Conservation (phyloP, 164 flowering plant genomes). For the Chimonanthus salicifolius region DNA sequence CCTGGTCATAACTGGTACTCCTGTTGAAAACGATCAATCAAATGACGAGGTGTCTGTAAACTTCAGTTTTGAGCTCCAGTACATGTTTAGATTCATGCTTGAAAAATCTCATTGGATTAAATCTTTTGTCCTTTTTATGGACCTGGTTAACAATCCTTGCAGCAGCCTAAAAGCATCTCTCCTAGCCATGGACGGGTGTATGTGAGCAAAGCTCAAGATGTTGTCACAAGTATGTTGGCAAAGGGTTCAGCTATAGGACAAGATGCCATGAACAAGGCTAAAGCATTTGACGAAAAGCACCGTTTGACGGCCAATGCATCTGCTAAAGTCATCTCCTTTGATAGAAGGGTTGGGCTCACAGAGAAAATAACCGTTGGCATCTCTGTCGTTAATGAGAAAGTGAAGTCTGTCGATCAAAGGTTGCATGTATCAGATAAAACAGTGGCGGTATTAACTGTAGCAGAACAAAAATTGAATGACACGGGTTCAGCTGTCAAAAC, state of each 20-base stretch:
- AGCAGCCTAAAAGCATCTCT: constrained; percentile 35
- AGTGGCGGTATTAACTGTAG: constrained; percentile 83
- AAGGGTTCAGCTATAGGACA: constrained; percentile 87
- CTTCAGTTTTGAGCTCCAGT: no score
- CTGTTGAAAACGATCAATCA: no score
- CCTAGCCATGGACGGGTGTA: constrained; percentile 54
- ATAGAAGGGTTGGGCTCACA: constrained; percentile 73
- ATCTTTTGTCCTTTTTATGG: background rate
- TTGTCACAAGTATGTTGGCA: constrained; percentile 76
- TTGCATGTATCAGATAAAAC: constrained; percentile 94
- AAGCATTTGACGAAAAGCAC: constrained; percentile 96
- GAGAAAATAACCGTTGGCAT: constrained; percentile 82
- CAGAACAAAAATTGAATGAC: constrained; percentile 81
- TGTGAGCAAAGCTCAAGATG: constrained; percentile 83
- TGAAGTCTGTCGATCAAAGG: constrained; percentile 87
- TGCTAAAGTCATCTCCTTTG: constrained; percentile 82
- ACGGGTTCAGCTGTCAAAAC: constrained; percentile 98
- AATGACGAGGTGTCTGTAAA: no score
- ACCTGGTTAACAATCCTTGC: background rate
- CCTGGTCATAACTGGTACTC: no score
- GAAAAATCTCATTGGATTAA: no score
- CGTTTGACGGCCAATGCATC: constrained; percentile 83
- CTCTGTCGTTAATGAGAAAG: constrained; percentile 85
- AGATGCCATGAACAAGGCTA: constrained; percentile 90
- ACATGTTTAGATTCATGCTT: no score